phyloP scores from a whole-genome alignment of 1,139 yeast species.

The Geotrichum reessii region DNA sequence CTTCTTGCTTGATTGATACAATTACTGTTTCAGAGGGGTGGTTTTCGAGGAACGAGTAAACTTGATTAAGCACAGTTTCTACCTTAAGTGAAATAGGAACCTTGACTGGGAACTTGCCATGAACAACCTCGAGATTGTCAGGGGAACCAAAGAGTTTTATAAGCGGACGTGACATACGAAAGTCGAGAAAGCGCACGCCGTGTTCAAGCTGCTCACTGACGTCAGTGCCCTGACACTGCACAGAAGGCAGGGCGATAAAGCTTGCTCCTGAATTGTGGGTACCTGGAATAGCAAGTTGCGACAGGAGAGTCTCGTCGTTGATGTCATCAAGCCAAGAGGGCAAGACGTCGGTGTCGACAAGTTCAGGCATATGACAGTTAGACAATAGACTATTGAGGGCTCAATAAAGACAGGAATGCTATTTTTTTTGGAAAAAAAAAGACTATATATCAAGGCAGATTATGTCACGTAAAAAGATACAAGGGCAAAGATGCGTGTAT shows the following conservation, averaged over 20 bases:
- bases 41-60: constrained; percentile 51
- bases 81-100: constrained; percentile 54
- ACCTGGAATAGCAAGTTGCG: constrained; percentile 65
- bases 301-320: constrained; percentile 47
- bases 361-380: constrained; percentile 11
- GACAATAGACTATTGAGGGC: no score
- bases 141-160: constrained; percentile 29
- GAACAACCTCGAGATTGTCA: constrained; percentile 62
- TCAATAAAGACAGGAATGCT: neutral
- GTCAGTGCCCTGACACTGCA: constrained; percentile 65
- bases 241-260: constrained; percentile 70
- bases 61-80: constrained; percentile 46
- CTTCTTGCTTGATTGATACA: constrained; percentile 71
- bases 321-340: constrained; percentile 53
- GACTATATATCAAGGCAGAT: neutral
- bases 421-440: neutral
- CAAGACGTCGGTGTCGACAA: constrained; percentile 7
- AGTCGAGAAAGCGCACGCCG: constrained; percentile 69
- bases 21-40: constrained; percentile 58
- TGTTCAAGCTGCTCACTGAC: constrained; percentile 58
- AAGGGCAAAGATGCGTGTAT: neutral
- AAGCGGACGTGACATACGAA: constrained; percentile 58
- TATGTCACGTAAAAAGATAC: neutral
- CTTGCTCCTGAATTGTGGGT: constrained; percentile 69
- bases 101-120: constrained; percentile 71